Conservation (phyloP, 805 yeast genomes). For the Ogataea neopini region DNA sequence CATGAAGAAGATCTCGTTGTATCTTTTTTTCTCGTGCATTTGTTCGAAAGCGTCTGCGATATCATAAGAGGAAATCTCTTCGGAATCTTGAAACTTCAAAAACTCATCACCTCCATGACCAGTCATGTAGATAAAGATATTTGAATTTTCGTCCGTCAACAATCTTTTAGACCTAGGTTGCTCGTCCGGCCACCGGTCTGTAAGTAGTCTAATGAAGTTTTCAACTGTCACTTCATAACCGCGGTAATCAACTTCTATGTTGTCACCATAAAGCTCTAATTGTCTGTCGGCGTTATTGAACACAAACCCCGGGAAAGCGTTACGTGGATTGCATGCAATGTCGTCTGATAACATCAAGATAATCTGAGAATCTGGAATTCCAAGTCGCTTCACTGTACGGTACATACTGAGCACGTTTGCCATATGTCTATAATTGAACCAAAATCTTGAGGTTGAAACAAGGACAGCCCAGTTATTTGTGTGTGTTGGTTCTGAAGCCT, state of each 20-base stretch:
- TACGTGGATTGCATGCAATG: slow-evolving; percentile 94
- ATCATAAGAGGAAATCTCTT: slow-evolving; percentile 93
- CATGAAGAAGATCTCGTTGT: slow-evolving; percentile 95
- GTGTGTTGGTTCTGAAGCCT: slow-evolving; percentile 40
- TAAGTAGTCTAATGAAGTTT: slow-evolving; percentile 85
- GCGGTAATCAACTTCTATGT: slow-evolving; percentile 92
- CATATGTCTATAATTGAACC: slow-evolving; percentile 98
- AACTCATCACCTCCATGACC: slow-evolving; percentile 99
- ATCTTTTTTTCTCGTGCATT: slow-evolving; percentile 94
- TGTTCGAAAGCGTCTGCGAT: slow-evolving; percentile 96
- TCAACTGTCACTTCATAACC: slow-evolving; percentile 99
- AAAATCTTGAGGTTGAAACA: slow-evolving; percentile 93
- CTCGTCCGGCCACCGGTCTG: slow-evolving; percentile 94
- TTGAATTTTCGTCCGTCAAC: slow-evolving; percentile 90
- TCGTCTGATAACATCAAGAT: slow-evolving; percentile 96
- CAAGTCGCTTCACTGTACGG: slow-evolving; percentile 91
- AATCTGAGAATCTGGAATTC: slow-evolving; percentile 97
- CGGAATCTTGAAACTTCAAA: slow-evolving; percentile 96
- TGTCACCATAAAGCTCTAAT: slow-evolving; percentile 90
- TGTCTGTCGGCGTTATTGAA: slow-evolving; percentile 92
- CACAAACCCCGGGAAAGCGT: slow-evolving; percentile 93
- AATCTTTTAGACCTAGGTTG: slow-evolving; percentile 92
- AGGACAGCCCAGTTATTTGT: slow-evolving; percentile 81
- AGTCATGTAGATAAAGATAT: slow-evolving; percentile 91
- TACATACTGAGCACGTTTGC: slow-evolving; percentile 94